A percentile compares a stretch with the other conserved stretches of the same genome.
phyloP scores from a whole-genome alignment of 163 green algal genomes.

The Scenedesmus sp. region DNA sequence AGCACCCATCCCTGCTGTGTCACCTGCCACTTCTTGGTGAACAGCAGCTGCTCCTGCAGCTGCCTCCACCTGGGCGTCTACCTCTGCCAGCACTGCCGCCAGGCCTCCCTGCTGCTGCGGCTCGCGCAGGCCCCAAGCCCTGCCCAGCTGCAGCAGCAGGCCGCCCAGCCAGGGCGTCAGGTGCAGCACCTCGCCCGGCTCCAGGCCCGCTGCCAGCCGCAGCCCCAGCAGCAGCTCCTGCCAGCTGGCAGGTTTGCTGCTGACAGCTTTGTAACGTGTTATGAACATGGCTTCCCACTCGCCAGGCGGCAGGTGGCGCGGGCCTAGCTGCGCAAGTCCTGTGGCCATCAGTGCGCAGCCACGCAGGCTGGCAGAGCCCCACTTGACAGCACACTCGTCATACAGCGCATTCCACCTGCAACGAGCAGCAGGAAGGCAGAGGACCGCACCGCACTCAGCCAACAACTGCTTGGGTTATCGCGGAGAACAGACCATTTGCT shows the following conservation, averaged over 20 bases:
- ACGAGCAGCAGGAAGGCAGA: not conserved
- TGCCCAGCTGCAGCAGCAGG: slow-evolving; percentile 45
- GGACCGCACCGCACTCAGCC: too few relatives aligned
- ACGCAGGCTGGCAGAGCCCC: not conserved
- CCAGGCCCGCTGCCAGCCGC: slow-evolving; percentile 36
- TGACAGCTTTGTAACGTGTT: slow-evolving; percentile 14
- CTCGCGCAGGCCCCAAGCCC: slow-evolving; percentile 20
- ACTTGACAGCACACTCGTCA: slow-evolving; percentile 40
- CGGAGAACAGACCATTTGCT: too few relatives aligned
- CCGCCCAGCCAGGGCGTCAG: slow-evolving; percentile 4
- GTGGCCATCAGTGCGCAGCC: slow-evolving; percentile 33
- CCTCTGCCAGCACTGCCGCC: not conserved
- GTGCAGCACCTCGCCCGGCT: slow-evolving; percentile 28
- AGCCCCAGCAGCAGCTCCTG: slow-evolving; percentile 28
- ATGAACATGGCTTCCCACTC: slow-evolving; percentile 25
- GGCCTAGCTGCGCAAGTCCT: slow-evolving; percentile 29
- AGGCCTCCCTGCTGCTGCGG: slow-evolving; percentile 9
- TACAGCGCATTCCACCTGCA: slow-evolving; percentile 45
- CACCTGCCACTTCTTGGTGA: not conserved
- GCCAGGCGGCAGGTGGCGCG: slow-evolving; percentile 37
- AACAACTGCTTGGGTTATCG: too few relatives aligned
- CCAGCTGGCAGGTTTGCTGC: slow-evolving; percentile 16
- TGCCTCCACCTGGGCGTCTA: not conserved
- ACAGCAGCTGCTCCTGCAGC: not conserved
- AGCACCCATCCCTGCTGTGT: not conserved